Evolutionary conservation across 2,329 filamentous ascomycete genomes (phyloP).

Genomic region (Penicillium rolfsii): DNA sequence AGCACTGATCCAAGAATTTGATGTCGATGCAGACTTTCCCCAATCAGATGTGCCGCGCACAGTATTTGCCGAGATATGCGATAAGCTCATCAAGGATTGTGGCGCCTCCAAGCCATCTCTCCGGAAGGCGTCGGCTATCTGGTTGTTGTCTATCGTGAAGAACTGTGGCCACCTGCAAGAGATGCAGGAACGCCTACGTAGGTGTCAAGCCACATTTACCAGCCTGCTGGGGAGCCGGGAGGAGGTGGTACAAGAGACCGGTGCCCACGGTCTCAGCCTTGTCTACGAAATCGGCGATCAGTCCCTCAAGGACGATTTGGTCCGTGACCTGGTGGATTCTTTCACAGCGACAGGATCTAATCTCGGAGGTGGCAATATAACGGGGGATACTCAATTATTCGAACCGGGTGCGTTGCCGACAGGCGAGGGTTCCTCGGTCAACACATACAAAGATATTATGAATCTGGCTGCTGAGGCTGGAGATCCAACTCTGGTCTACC

Average conservation of each 20-base stretch:
- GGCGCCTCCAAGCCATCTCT: conserved; percentile 84
- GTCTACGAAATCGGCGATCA: conserved; percentile 92
- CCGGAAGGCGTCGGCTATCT: conserved; percentile 90
- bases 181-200: conserved; percentile 72
- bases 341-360: conserved; percentile 72
- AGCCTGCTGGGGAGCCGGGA: conserved; percentile 83
- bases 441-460: conserved; percentile 97
- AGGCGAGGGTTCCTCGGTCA: conserved; percentile 84
- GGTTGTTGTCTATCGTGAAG: conserved; percentile 89
- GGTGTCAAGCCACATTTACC: conserved; percentile 87
- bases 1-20: conserved; percentile 72
- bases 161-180: conserved; percentile 80
- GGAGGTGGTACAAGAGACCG: conserved; percentile 93
- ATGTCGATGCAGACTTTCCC: conserved; percentile 65
- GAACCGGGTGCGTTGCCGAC: conserved; percentile 89
- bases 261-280: conserved; percentile 84
- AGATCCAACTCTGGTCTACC: conserved; percentile 93
- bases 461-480: conserved; percentile 94
- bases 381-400: conserved; percentile 88
- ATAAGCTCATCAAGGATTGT: conserved; percentile 76
- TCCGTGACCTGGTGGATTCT: conserved; percentile 82
- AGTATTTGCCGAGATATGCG: conserved; percentile 61
- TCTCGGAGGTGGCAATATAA: conserved; percentile 74
- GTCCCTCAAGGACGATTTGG: conserved; percentile 76
- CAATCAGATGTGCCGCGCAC: conserved; percentile 41